Base-by-base conservation (phyloP, 1,139 yeast genomes). In the Kodamaea alishanica region DNA sequence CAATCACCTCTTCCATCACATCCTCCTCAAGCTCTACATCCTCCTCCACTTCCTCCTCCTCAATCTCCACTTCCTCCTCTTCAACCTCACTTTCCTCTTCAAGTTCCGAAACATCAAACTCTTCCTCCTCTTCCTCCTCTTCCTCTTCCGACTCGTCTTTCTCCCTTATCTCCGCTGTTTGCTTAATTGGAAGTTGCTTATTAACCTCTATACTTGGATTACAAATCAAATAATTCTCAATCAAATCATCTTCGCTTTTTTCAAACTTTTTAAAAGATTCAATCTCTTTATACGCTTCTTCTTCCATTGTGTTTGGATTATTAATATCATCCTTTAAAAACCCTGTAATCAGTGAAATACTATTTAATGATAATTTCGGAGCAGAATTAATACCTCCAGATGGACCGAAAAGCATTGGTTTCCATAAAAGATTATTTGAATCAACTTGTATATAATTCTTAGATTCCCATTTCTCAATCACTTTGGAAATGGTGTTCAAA, bases 351-450 rank as follows among this genome's bases (percentile, higher is more conserved):
- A 75, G 63, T 0, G 82, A 67, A 26, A 82, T 76, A 45, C 76
- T 77, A 40, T 78, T 77, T 23, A 33, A 30, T 39, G 45, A 25
- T 15, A 63, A 49, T 1, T 77, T 66, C 1, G 79, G 75, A 0
- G 79, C 78, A 0, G 82, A 76, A 47, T 77, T 77, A 28, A 84
- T 81, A 7, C 94, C 95, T 24, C 92, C 87, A 1, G 90, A 81
- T 0, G 92, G 90, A 0, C 95, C 95, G 54, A 80, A 76, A n/a
- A 85, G 70, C 63, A 84, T 73, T 1, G 92, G 90, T 49, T 83
- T 84, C 96, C 96, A 88, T 11, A 86, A 48, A 10, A 88, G 62
- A 35, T 70, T 67, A 1, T 65, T 62, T 4, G 77, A 74, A 32
- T 81, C 70, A 10, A 88, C 56, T 24, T 58, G 60, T 9, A 73